Percentiles rank a stretch among this genome's conserved stretches.
Conservation (phyloP, 306 rosid genomes). For the peach (Prunus persica) region Prunus_persica_NCBIv2 NC_034014.1:7058001-7058500, state of each 20-base stretch:
- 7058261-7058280: too few relatives aligned
- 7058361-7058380: background rate
- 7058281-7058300: background rate
- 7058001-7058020: too few relatives aligned
- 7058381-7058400: background rate
- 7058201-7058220: background rate
- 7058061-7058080: too few relatives aligned
- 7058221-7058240: background rate
- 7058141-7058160: background rate
- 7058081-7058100: too few relatives aligned
- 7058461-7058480: background rate
- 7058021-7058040: too few relatives aligned
- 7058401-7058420: background rate
- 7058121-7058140: background rate
- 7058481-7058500: background rate
- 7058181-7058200: background rate
- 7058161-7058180: background rate
- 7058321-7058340: too few relatives aligned
- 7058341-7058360: too few relatives aligned
- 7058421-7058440: background rate
- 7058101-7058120: background rate
- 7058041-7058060: too few relatives aligned
- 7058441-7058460: background rate
- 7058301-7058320: background rate
- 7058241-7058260: too few relatives aligned